phyloP scores from a whole-genome alignment of 345 rosid species.

The Euclidium syriacum region DNA sequence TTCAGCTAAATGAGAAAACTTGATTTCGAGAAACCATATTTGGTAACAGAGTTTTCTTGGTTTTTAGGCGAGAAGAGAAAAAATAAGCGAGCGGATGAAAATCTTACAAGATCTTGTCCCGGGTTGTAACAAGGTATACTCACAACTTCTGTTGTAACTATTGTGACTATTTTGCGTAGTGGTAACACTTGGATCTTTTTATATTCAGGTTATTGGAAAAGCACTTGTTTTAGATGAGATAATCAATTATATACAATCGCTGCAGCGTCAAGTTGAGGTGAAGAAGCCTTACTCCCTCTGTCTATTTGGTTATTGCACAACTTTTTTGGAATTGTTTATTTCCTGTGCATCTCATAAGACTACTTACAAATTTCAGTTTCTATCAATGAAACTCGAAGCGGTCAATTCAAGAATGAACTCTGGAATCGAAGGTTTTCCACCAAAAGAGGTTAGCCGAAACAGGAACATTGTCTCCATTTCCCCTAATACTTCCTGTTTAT shows the following conservation, averaged over 20 bases:
- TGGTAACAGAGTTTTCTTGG: slow-evolving; percentile 14
- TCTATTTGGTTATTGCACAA: neutral
- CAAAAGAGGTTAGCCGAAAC: slow-evolving; percentile 51
- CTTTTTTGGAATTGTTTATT: neutral
- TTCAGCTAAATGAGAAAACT: neutral
- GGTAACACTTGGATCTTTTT: neutral
- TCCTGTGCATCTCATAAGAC: neutral
- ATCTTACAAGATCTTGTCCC: slow-evolving; percentile 93
- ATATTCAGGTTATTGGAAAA: slow-evolving; percentile 77
- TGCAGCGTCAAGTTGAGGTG: slow-evolving; percentile 91
- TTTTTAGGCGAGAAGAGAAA: slow-evolving; percentile 91
- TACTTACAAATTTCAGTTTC: slow-evolving; percentile 48
- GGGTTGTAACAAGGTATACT: slow-evolving; percentile 79
- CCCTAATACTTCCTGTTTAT: neutral
- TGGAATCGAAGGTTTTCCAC: slow-evolving; percentile 59
- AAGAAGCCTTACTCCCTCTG: slow-evolving; percentile 5
- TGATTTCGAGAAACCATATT: neutral
- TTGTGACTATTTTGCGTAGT: neutral
- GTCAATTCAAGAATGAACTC: slow-evolving; percentile 67
- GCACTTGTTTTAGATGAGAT: slow-evolving; percentile 93
- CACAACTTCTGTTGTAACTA: neutral
- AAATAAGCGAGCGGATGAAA: slow-evolving; percentile 94
- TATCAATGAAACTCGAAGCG: slow-evolving; percentile 93
- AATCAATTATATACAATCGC: slow-evolving; percentile 84
- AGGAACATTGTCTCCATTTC: neutral